Evolutionary conservation across 2,329 filamentous ascomycete genomes (phyloP).

Genomic region (Ilyonectria robusta): DNA sequence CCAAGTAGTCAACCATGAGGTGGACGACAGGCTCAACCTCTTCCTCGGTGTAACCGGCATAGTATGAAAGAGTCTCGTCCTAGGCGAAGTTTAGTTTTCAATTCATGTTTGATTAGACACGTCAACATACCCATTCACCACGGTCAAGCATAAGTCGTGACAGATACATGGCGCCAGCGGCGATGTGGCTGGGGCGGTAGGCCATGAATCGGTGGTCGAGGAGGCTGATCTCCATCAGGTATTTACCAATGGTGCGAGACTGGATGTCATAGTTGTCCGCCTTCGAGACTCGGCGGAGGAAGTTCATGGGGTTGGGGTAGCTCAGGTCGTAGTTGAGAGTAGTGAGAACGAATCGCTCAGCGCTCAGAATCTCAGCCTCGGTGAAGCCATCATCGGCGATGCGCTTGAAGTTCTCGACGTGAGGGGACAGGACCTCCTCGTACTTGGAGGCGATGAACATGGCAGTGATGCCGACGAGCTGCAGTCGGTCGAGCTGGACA

Average conservation of each 20-base stretch:
- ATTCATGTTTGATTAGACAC: neutral
- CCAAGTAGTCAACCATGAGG: conserved; percentile 97
- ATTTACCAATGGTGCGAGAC: conserved; percentile 96
- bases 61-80: conserved; percentile 90
- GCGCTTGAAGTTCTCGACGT: conserved; percentile 96
- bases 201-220: conserved; percentile 95
- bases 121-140: conserved; percentile 86
- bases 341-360: conserved; percentile 93
- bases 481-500: conserved; percentile 94
- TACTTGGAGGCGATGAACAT: conserved; percentile 99
- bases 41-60: conserved; percentile 92
- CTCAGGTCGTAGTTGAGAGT: conserved; percentile 97
- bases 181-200: conserved; percentile 90
- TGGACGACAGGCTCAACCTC: conserved; percentile 94
- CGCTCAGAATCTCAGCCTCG: conserved; percentile 94
- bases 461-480: conserved; percentile 96
- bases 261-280: conserved; percentile 99
- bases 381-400: conserved; percentile 97
- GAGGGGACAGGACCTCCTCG: conserved; percentile 96
- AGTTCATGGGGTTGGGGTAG: conserved; percentile 99
- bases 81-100: conserved; percentile 57
- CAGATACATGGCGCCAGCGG: conserved; percentile 95
- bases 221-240: conserved; percentile 96
- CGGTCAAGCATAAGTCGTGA: conserved; percentile 91
- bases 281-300: conserved; percentile 97